phyloP scores from a whole-genome alignment of 2,329 filamentous ascomycete species.

The Knoxdaviesia capensis region DNA sequence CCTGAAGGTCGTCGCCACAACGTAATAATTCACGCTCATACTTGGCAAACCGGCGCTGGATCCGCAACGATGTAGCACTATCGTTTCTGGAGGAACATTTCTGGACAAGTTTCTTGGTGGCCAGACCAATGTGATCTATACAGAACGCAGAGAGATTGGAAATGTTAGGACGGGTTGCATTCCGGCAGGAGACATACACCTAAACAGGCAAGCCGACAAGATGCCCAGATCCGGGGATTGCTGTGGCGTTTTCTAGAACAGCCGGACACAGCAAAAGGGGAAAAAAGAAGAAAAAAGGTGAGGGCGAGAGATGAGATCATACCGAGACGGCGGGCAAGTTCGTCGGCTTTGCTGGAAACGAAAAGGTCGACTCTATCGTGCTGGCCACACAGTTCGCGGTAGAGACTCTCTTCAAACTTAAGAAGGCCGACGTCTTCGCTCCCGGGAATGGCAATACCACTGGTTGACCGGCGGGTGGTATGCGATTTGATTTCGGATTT shows the following conservation, averaged over 20 bases:
- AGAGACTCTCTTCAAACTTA: slow-evolving; percentile 54
- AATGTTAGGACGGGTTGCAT: no score
- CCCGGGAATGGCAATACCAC: slow-evolving; percentile 55
- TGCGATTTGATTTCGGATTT: slow-evolving; percentile 70
- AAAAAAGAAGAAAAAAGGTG: background rate
- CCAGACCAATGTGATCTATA: slow-evolving; percentile 26
- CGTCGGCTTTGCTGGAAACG: slow-evolving; percentile 59
- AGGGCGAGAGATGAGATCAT: slow-evolving; percentile 10
- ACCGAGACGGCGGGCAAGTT: slow-evolving; percentile 53
- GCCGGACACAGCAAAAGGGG: background rate
- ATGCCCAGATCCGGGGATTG: background rate
- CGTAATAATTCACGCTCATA: slow-evolving; percentile 30
- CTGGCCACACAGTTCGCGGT: slow-evolving; percentile 48
- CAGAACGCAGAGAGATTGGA: no score
- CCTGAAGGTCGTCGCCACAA: slow-evolving; percentile 52
- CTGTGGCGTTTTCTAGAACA: no score
- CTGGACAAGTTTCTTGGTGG: slow-evolving; percentile 24
- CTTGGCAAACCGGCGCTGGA: slow-evolving; percentile 30
- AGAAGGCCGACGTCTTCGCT: slow-evolving; percentile 36
- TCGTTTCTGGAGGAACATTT: slow-evolving; percentile 14
- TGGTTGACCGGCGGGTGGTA: slow-evolving; percentile 50
- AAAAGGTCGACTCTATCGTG: slow-evolving; percentile 64
- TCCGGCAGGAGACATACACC: no score
- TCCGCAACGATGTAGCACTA: no score
- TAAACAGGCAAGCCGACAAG: no score